These are phyloP conservation scores for Cetraspora pellucida DNA, from an alignment of 192 early-diverging fungal species.

Conservation along the genomic window DNA sequence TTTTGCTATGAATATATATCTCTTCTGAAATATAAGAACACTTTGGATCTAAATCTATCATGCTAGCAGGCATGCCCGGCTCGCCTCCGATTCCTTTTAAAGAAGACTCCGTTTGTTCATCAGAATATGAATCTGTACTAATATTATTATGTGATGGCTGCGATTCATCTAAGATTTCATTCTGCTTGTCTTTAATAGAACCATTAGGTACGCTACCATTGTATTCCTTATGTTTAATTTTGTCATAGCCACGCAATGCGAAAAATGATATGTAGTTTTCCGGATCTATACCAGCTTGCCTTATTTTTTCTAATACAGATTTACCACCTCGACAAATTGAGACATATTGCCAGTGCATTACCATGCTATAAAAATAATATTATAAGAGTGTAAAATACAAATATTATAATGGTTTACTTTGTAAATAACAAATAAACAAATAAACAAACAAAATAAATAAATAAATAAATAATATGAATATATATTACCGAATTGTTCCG, in stretches of 20 bases:
- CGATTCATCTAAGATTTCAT: background rate
- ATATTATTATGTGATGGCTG: background rate
- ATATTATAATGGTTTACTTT: too few relatives aligned
- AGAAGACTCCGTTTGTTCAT: background rate
- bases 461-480: background rate
- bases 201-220: constrained; percentile 4
- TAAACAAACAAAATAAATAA: background rate
- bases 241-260: constrained; percentile 74
- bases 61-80: background rate
- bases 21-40: constrained; percentile 72
- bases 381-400: too few relatives aligned
- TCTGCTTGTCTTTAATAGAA: constrained; percentile 27
- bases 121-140: background rate
- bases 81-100: constrained; percentile 12
- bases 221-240: constrained; percentile 51
- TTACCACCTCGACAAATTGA: constrained; percentile 75
- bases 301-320: constrained; percentile 64
- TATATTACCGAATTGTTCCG: constrained; percentile 57
- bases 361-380: constrained; percentile 45
- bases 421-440: too few relatives aligned
- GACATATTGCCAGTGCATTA: constrained; percentile 82
- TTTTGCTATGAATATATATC: constrained; percentile 85
- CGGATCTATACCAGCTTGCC: constrained; percentile 57
- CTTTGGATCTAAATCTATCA: background rate
- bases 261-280: constrained; percentile 73